Evolutionary conservation across 2,329 filamentous ascomycete species (phyloP), one percentile per base, ranked within the genome.

Genomic region (Macrophomina tecta): DNA sequence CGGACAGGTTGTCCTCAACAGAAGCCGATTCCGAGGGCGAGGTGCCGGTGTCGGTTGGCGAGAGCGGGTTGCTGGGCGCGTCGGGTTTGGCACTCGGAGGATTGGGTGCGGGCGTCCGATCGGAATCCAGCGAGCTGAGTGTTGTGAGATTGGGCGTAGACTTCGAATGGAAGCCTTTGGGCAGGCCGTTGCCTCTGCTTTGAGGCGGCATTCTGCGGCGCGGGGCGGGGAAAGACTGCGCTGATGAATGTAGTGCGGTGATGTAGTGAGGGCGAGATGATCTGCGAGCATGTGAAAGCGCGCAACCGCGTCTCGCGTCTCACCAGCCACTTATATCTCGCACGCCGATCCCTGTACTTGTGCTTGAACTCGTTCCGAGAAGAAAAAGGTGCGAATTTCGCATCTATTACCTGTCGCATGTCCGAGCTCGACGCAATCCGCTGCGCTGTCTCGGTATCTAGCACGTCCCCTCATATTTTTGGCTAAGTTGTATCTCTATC

Each of bases 131-230:
- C 3, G 78, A 76, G 58, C 70, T 72, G n/a, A 81, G 69, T 0
- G 80, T 82, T 1, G 82, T 78, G 1, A 83, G 73, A 65, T 83
- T 82, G 5, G 82, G 82, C 2, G 82, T 83, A 0, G 82, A 83
- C 66, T 80, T 80, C 40, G 82, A 83, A 65, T 82, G 80, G 65
- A 81, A 75, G 30, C 77, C 78, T n/a, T 73, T 58, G 30, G 79
- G 79, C 2, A 78, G 71, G 4, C 71, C 69, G n/a, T 68, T 72
- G 51, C 80, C 81, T 78, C 81, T 77, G 67, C 80, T 82, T 67
- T 80, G 77, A 2, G 80, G 80, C 49, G 81, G 73, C 81, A 82
- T 82, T 66, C 52, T 63, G 49, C 28, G 38, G 5, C 12, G 49
- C 5, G 14, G 12, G n/a, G 11, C 28, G n/a, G n/a, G 12, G n/a